A percentile compares a stretch with the other conserved stretches of the same genome.
phyloP scores from a whole-genome alignment of 345 rosid genomes.

The Linum tenue region DNA sequence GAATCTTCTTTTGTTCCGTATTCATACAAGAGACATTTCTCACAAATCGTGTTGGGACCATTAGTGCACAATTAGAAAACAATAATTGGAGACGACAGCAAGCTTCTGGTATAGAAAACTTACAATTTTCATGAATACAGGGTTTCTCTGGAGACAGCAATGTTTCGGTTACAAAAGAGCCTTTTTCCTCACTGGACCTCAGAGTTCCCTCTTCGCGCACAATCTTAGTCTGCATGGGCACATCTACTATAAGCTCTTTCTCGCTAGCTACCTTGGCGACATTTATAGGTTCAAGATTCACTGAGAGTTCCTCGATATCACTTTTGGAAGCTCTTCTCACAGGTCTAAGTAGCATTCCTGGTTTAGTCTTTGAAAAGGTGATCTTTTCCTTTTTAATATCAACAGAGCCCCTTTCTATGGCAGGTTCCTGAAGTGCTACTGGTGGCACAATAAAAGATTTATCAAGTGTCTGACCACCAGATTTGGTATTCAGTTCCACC shows the following conservation, averaged over 20 bases:
- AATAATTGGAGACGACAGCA: not conserved
- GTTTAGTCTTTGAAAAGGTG: constrained; percentile 77
- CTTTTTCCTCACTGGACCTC: constrained; percentile 34
- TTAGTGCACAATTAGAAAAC: not conserved
- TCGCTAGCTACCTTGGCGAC: constrained; percentile 17
- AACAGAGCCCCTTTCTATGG: constrained; percentile 33
- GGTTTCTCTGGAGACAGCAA: constrained; percentile 36
- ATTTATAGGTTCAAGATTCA: constrained; percentile 36
- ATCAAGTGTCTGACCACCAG: constrained; percentile 36
- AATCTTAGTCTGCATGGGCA: constrained; percentile 18
- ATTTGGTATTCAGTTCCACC: constrained; percentile 22
- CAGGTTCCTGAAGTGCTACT: constrained; percentile 22
- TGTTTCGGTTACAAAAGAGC: constrained; percentile 35
- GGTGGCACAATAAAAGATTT: constrained; percentile 33
- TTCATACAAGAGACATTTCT: too few species aligned
- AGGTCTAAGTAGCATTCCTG: constrained; percentile 90
- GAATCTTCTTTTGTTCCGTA: too few species aligned
- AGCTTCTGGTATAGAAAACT: constrained; percentile 22
- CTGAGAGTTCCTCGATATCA: constrained; percentile 42
- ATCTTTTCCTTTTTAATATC: constrained; percentile 52
- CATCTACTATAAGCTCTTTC: constrained; percentile 27
- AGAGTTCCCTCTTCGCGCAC: constrained; percentile 27
- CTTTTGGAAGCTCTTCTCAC: constrained; percentile 46
- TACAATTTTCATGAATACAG: constrained; percentile 44
- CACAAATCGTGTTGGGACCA: too few species aligned